A percentile compares a stretch with the other conserved stretches of the same genome.
Conservation (phyloP, 2,329 filamentous ascomycete genomes). For the Aspergillus sp. region DNA sequence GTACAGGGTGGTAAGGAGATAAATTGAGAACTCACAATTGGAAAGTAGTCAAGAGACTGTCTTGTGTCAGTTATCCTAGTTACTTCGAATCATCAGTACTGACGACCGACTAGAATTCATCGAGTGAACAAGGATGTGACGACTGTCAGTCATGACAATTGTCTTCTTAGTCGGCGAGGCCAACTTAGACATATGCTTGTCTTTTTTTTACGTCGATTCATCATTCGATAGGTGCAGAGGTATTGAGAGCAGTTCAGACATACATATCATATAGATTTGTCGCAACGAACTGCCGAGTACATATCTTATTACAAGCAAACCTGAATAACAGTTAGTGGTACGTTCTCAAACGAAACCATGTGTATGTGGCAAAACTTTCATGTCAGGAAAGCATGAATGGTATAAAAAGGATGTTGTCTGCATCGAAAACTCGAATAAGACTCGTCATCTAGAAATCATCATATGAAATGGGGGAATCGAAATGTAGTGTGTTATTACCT, state of each 20-base stretch:
- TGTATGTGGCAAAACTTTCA: slow-evolving; percentile 13
- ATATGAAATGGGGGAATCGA: slow-evolving; percentile 27
- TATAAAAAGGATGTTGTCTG: slow-evolving; percentile 55
- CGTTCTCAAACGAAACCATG: slow-evolving; percentile 1
- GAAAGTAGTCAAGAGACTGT: background rate
- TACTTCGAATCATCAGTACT: slow-evolving; percentile 27
- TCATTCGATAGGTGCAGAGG: slow-evolving; percentile 56
- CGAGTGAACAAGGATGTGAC: slow-evolving; percentile 19
- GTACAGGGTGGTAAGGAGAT: slow-evolving; percentile 3
- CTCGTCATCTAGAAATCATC: slow-evolving; percentile 64
- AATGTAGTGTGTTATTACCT: slow-evolving; percentile 16
- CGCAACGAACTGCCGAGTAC: background rate
- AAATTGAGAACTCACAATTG: slow-evolving; percentile 16
- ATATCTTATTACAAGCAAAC: background rate
- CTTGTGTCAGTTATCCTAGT: background rate
- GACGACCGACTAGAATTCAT: slow-evolving; percentile 18
- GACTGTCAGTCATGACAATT: slow-evolving; percentile 52
- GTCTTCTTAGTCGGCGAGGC: slow-evolving; percentile 50
- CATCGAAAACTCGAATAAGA: slow-evolving; percentile 64
- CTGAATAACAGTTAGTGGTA: slow-evolving; percentile 19
- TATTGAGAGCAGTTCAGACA: slow-evolving; percentile 17
- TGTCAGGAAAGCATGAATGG: slow-evolving; percentile 63
- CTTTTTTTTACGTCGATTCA: slow-evolving; percentile 78
- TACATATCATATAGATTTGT: slow-evolving; percentile 26
- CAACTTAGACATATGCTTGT: slow-evolving; percentile 98